Evolutionary conservation across 768 basidiomycete genomes (phyloP), one percentile per base, ranked within the genome.

Genomic region (Rhodotorula taiwanensis): DNA sequence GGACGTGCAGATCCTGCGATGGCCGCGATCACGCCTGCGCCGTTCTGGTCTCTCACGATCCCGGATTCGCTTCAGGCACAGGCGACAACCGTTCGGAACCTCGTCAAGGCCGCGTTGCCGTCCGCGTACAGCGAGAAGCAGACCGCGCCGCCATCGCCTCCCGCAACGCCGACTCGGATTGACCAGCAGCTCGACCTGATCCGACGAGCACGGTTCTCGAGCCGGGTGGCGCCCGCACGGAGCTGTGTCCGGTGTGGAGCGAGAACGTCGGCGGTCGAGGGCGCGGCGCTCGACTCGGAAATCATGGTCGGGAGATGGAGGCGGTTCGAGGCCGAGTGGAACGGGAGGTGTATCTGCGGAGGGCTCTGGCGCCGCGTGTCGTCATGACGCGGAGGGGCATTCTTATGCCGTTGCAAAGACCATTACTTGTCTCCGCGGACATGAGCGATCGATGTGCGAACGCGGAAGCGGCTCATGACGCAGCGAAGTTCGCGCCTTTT

Each of bases 281-380:
- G 23, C 5, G 50, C 20, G 5, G 31, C 9, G 8, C 5, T 23
- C 8, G 31, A 21, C 4, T 34, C 36, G 21, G 33, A 20, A 7
- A 30, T n/a, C n/a, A n/a, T 5, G 39, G 31, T 15, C 36, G 60
- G 53, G 5, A 28, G 27, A 41, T 61, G 60, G 60, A 34, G n/a
- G 6, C 33, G 44, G 36, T 50, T 33, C n/a, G 60, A 55, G 48
- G 28, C 21, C 14, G 54, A n/a, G 41, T 63, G 62, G 62, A 44
- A 57, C 34, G 62, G 43, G 13, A 31, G 55, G 50, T 63, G 62
- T n/a, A 34, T 43, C 3, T 63, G 62, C 30, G 62, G 62, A 0
- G 62, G 62, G 13, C 16, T 30, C 31, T 63, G 60, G 60, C 16
- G 42, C 3, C 13, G 48, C 14, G 53, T 28, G 34, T 5, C n/a